Evolutionary conservation across 768 basidiomycete genomes (phyloP), one percentile per base, ranked within the genome.

Genomic region (Chalciporus pseudorubinellus): DNA sequence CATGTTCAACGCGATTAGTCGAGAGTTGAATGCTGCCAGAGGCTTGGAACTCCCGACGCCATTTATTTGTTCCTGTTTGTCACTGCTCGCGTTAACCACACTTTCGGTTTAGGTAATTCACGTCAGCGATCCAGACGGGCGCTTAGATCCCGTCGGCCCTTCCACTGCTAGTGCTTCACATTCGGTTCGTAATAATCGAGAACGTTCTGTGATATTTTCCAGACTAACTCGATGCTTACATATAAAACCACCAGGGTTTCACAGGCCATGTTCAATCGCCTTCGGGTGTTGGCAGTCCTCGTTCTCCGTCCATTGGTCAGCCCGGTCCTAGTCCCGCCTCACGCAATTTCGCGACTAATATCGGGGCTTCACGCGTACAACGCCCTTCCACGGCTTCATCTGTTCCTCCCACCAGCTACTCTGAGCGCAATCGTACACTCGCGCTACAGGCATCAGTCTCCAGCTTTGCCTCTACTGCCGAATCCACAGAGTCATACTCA

Each of bases 101-200:
- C 5, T 8, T n/a, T 60, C n/a, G 29, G 39, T 46, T 65, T 66
- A 67, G 68, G 68, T 61, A 63, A 65, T 69, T 53, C 56, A 64
- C 49, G 44, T 51, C 65, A 62, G 26, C 12, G 10, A 18, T 31
- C 21, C 4, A 18, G 11, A 1, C 44, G 26, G 47, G 59, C 63
- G 60, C 40, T 46, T 53, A 55, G 57, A 62, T 55, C 44, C 59
- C 38, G 48, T 52, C 46, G 39, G 50, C 41, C 48, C 47, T 33
- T 43, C 41, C 33, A 50, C 41, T 29, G 50, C 40, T 36, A 50
- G 44, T 29, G 50, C 40, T 53, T 53, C 58, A 26, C 42, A 52
- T 44, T 22, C 59, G 21, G 61, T 66, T 48, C 59, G 64, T 69
- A 56, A 53, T 47, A 42, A 40, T 49, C 19, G 39, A 4, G 13